phyloP scores from a whole-genome alignment of 1,139 yeast genomes.

The Kurtzmaniella quercitrusa region DNA sequence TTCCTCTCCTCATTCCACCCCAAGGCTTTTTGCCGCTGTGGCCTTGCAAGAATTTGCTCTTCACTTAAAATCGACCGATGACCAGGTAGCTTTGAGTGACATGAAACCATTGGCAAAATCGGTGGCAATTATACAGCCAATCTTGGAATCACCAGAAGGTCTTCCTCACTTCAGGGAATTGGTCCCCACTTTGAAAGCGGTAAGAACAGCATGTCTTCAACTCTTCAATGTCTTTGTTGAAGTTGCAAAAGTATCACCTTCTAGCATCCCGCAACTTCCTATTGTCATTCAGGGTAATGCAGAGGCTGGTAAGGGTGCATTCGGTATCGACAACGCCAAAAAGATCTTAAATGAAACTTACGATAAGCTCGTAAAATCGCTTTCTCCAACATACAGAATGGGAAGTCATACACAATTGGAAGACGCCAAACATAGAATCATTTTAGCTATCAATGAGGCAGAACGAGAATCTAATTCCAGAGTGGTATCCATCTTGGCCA shows the following conservation, averaged over 20 bases:
- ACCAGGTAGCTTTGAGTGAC: conserved; percentile 12
- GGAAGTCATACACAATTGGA: conserved; percentile 70
- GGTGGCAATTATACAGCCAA: background rate
- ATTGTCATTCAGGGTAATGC: conserved; percentile 90
- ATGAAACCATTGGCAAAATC: background rate
- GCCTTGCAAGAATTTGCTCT: conserved; percentile 71
- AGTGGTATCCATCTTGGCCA: conserved; percentile 62
- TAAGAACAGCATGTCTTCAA: conserved; percentile 84
- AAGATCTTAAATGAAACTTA: conserved; percentile 62
- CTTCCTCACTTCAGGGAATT: conserved; percentile 73
- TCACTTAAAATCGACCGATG: conserved; percentile 16
- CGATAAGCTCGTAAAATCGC: conserved; percentile 55
- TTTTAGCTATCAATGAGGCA: conserved; percentile 68
- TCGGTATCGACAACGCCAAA: conserved; percentile 74
- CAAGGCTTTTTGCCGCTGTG: conserved; percentile 67
- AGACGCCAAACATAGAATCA: conserved; percentile 70
- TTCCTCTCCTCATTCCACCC: conserved; percentile 70
- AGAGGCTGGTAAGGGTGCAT: conserved; percentile 94
- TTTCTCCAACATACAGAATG: conserved; percentile 73
- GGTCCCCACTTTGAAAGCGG: conserved; percentile 79
- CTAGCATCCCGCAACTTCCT: conserved; percentile 78
- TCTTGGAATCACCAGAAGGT: conserved; percentile 2
- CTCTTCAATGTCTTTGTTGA: conserved; percentile 74
- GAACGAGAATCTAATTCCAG: conserved; percentile 50
- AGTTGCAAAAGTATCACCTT: conserved; percentile 68